A percentile compares a stretch with the other conserved stretches of the same genome.
phyloP scores from a whole-genome alignment of 108 stramenopile species.

The Chaetoceros muelleri region DNA sequence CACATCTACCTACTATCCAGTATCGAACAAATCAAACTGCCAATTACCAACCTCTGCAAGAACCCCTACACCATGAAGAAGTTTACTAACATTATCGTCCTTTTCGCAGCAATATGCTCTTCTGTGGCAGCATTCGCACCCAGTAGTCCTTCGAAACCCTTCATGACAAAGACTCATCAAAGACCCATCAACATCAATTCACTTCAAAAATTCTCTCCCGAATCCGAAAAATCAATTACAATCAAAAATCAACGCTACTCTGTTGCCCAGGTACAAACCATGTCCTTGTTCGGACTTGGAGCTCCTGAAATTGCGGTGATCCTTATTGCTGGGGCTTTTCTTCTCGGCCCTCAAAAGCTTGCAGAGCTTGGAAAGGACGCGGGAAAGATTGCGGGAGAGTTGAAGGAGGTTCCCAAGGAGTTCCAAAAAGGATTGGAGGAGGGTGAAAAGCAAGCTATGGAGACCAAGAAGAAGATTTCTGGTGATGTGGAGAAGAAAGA shows the following conservation, averaged over 20 bases:
- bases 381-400: constrained; percentile 91
- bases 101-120: background rate
- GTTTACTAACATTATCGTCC: too few relatives aligned
- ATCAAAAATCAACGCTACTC: constrained; percentile 56
- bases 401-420: constrained; percentile 91
- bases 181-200: background rate
- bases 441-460: constrained; percentile 70
- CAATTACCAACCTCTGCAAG: too few relatives aligned
- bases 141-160: too few relatives aligned
- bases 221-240: constrained; percentile 18
- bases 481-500: constrained; percentile 4
- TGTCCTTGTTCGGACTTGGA: constrained; percentile 89
- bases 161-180: background rate
- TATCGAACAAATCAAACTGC: too few relatives aligned
- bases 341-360: constrained; percentile 89
- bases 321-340: constrained; percentile 82
- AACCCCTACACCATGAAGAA: too few relatives aligned
- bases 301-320: constrained; percentile 89
- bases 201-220: background rate
- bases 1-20: too few relatives aligned
- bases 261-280: constrained; percentile 65
- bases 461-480: constrained; percentile 45
- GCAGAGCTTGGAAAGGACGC: constrained; percentile 87
- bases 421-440: constrained; percentile 89
- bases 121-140: background rate